Evolutionary conservation across 2,329 filamentous ascomycete genomes (phyloP), one percentile per base, ranked within the genome.

Genomic region (Pseudogymnoascus sp.): DNA sequence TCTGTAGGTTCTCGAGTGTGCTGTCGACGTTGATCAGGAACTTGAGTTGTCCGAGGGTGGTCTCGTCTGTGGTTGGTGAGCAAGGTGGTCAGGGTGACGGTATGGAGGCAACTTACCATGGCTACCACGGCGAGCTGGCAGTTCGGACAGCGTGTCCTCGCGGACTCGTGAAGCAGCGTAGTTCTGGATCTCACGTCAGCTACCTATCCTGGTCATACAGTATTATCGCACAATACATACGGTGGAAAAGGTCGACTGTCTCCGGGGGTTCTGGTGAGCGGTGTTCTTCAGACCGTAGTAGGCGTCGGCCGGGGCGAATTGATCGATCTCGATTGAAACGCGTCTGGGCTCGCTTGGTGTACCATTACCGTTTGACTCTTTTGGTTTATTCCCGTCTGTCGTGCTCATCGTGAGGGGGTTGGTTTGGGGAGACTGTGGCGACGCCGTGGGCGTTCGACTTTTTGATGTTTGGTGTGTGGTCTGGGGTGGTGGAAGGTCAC

Each of bases 11-110:
- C 71, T 92, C 83, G 63, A 96, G 82, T 0, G 92, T 97, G 22
- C 85, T 80, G 58, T 96, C 89, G 70, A 97, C 92, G 69, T 94
- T 84, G 73, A 97, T 86, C 38, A 96, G 82, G 75, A 96, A 96
- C 68, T 88, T 88, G 65, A 91, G 89, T 62, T 89, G 84, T 58
- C 84, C 80, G 59, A 84, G 78, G 35, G 85, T 83, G 58, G 80
- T 79, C 74, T 92, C 91, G 78, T 96, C 92, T 94, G 71, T 19
- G 55, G 14, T 25, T 59, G 49, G 33, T 68, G 25, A 69, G 63
- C 55, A 11, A 11, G 30, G 22, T 35, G 8, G 41, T 62, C 36
- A 62, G 25, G 22, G 30, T 25, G 25, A 60, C 69, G n/a, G n/a
- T 23, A 58, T 7, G 4, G 23, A n/a, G 16, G 39, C 30, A 35